Percentiles rank a stretch among this genome's conserved stretches.
Conservation (phyloP, 139 green algal species). For the Micromonas commoda region DNA sequence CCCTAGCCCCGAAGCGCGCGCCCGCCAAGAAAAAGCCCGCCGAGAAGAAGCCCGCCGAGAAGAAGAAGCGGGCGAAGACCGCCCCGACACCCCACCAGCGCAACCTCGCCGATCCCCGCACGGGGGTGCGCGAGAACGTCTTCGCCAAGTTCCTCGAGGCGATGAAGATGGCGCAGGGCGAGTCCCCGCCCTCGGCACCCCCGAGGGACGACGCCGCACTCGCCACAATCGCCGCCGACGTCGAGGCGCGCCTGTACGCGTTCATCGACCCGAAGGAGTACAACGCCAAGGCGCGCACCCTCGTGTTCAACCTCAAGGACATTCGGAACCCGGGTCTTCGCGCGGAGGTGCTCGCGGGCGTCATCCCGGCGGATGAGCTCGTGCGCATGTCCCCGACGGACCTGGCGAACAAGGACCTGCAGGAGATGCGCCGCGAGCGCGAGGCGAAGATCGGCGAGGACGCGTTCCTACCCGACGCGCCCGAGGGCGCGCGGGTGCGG, state of each 20-base stretch:
- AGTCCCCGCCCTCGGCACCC: too few relatives aligned
- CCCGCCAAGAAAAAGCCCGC: neutral
- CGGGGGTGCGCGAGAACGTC: neutral
- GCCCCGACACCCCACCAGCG: too few relatives aligned
- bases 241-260: neutral
- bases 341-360: slow-evolving; percentile 46
- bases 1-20: neutral
- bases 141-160: neutral
- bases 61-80: too few relatives aligned
- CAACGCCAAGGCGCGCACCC: slow-evolving; percentile 78
- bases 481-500: neutral
- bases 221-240: neutral
- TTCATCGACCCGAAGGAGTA: slow-evolving; percentile 51
- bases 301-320: slow-evolving; percentile 96
- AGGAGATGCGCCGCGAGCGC: slow-evolving; percentile 2
- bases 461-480: neutral
- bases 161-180: neutral
- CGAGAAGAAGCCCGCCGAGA: neutral
- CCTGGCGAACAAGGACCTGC: slow-evolving; percentile 55
- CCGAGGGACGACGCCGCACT: neutral
- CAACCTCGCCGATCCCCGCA: neutral
- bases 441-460: slow-evolving; percentile 14
- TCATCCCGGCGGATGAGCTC: slow-evolving; percentile 53
- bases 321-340: slow-evolving; percentile 44
- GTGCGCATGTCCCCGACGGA: slow-evolving; percentile 75